These are phyloP conservation scores for Pichia inconspicua DNA, from an alignment of 1,139 yeast species.

Conservation along the genomic window DNA sequence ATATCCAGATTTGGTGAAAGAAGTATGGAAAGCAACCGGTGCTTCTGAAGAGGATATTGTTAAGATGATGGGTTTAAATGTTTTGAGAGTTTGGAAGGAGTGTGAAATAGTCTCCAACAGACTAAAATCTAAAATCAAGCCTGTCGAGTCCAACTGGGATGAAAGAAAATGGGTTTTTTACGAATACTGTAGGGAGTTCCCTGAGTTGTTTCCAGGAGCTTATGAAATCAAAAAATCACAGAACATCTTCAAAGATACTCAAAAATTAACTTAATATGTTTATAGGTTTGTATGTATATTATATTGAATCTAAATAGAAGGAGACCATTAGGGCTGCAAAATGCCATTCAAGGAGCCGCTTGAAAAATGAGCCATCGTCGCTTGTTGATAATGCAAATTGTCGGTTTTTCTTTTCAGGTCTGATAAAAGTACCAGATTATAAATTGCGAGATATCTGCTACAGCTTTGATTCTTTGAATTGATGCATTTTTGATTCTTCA, in stretches of 20 bases:
- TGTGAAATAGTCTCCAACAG: conserved; percentile 33
- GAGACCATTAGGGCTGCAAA: no score
- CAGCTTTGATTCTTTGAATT: not conserved
- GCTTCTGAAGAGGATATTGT: conserved; percentile 38
- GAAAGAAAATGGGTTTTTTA: conserved; percentile 36
- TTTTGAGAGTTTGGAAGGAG: conserved; percentile 42
- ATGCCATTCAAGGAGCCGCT: no score
- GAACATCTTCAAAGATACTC: conserved; percentile 17
- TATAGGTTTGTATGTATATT: no score
- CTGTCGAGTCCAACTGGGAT: conserved; percentile 38
- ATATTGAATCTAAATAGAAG: no score
- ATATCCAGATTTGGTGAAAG: conserved; percentile 41
- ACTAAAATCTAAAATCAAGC: conserved; percentile 18
- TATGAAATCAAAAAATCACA: conserved; percentile 14
- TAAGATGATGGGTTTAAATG: conserved; percentile 41
- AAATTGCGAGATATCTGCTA: not conserved
- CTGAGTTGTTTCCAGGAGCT: conserved; percentile 36
- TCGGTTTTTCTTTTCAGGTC: not conserved
- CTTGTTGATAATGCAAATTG: not conserved
- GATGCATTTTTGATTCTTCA: no score
- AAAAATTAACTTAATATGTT: conserved; percentile 6
- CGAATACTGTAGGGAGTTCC: conserved; percentile 29
- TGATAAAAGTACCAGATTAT: not conserved
- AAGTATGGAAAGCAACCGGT: conserved; percentile 32
- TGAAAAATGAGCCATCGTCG: not conserved